Conservation (phyloP, 2,329 filamentous ascomycete species). For the Nigrospora oryzae region DNA sequence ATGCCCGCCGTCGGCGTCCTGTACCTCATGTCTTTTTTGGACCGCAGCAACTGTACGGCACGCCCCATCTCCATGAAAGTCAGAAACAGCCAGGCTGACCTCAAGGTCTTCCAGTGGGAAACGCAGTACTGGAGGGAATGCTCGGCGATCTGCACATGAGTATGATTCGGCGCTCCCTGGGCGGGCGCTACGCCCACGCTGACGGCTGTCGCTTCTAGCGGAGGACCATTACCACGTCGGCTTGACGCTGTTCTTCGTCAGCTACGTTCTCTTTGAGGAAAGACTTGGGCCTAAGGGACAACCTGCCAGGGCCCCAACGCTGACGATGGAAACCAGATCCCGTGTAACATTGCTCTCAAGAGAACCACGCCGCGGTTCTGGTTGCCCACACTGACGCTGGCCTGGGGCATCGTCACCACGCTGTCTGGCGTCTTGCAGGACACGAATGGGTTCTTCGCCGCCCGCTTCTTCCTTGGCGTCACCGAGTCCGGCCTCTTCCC, state of each 20-base stretch:
- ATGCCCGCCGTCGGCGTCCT: slow-evolving; percentile 52
- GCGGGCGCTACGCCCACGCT: slow-evolving; percentile 54
- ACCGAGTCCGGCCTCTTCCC: slow-evolving; percentile 53
- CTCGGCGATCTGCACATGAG: slow-evolving; percentile 43
- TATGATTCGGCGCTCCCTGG: slow-evolving; percentile 37
- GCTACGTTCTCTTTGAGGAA: slow-evolving; percentile 49
- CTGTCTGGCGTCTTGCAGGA: slow-evolving; percentile 15
- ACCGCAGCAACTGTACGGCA: slow-evolving; percentile 29
- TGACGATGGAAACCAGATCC: slow-evolving; percentile 43
- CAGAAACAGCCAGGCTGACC: slow-evolving; percentile 30
- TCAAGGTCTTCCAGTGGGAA: slow-evolving; percentile 29
- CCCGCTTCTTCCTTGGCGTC: slow-evolving; percentile 37
- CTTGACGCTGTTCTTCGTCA: slow-evolving; percentile 58
- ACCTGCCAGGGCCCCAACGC: no score
- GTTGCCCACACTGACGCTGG: slow-evolving; percentile 54
- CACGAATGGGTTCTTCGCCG: slow-evolving; percentile 24
- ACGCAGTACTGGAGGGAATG: slow-evolving; percentile 48
- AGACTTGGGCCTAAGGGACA: no score
- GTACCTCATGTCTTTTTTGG: slow-evolving; percentile 48
- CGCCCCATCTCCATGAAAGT: no score
- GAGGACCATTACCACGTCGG: slow-evolving; percentile 56
- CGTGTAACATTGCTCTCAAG: slow-evolving; percentile 57
- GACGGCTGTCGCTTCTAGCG: slow-evolving; percentile 55
- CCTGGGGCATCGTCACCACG: slow-evolving; percentile 18
- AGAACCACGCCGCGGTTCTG: slow-evolving; percentile 52